Evolutionary conservation across 2,329 filamentous ascomycete genomes (phyloP).

Genomic region (Ilyonectria destructans): DNA sequence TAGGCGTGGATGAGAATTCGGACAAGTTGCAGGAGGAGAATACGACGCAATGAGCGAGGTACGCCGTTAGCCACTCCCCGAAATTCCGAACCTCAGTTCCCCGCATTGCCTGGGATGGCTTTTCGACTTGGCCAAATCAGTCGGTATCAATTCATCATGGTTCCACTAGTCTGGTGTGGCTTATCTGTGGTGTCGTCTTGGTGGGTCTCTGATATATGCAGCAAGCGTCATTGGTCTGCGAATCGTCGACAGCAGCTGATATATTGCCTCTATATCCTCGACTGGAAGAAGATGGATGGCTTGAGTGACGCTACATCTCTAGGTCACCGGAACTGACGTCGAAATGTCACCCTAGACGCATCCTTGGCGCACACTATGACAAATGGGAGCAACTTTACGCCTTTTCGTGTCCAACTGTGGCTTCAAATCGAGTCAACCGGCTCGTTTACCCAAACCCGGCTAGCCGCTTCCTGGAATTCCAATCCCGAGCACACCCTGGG

Average conservation of each 20-base stretch:
- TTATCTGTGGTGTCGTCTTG: background rate
- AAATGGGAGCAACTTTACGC: too few species aligned
- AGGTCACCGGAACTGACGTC: background rate
- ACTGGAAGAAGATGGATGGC: too few species aligned
- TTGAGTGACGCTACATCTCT: background rate
- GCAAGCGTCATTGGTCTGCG: background rate
- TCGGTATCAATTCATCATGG: background rate
- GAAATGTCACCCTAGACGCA: background rate
- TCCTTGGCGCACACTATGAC: too few species aligned
- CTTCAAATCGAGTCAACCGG: background rate
- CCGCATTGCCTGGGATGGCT: background rate
- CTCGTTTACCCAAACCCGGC: background rate
- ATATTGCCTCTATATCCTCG: too few species aligned
- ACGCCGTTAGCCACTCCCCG: too few species aligned
- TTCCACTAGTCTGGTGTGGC: background rate
- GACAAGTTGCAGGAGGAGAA: too few species aligned
- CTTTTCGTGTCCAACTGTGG: background rate
- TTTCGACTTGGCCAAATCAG: background rate
- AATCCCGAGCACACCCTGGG: too few species aligned
- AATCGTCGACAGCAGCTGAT: too few species aligned
- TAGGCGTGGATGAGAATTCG: too few species aligned
- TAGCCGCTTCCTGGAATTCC: background rate
- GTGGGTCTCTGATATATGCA: background rate
- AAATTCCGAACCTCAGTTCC: too few species aligned
- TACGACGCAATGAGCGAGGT: too few species aligned